Evolutionary conservation across 225 moss, liverwort and hornwort genomes (phyloP), one percentile per base, ranked within the genome.

Genomic region (Polytrichum formosum): DNA sequence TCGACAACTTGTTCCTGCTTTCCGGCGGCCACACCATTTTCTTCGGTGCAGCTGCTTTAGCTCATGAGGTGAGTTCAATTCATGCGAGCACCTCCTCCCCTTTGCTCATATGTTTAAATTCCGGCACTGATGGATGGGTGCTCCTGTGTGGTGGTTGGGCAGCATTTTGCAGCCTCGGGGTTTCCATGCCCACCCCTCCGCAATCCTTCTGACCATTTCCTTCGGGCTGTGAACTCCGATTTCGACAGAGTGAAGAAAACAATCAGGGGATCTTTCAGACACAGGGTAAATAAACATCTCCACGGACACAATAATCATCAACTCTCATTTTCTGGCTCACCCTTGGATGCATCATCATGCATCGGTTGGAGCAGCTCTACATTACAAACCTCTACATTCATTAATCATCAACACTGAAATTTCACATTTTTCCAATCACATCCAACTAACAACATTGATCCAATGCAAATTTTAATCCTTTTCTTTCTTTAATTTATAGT

Each of bases 121-220:
- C 20, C 21, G 56, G 56, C 21, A 56, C 20, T 21, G 58, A 20
- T 20, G 58, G 9, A 8, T 58, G 58, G 20, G 20, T 58, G 23
- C 21, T 58, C 20, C 20, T 23, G 58, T 20, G 1, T 6, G 2
- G 16, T 58, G 58, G 23, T 9, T 68, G 0, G 28, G 73, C 96
- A 96, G 93, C 90, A 91, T 68, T 96, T 96, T 28, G 86, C 82
- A 54, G 73, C 83, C 9, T 84, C 89, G 53, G 96, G 96, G 5
- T 91, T 96, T 68, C 90, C 96, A 0, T 96, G 96, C 67, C 96
- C 96, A 9, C 83, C 83, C 1, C 82, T 93, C 28, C 82, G 96
- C 21, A 96, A 96, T 66, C 93, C 96, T 1, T 91, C 93, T 0
- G 96, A 96, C 55, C 96, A 96, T 71, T 96, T 91, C 67, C 93